A percentile compares a stretch with the other conserved stretches of the same genome.
Conservation (phyloP, 1,284 basidiomycete genomes). For the Rhodotorula sp. region DNA sequence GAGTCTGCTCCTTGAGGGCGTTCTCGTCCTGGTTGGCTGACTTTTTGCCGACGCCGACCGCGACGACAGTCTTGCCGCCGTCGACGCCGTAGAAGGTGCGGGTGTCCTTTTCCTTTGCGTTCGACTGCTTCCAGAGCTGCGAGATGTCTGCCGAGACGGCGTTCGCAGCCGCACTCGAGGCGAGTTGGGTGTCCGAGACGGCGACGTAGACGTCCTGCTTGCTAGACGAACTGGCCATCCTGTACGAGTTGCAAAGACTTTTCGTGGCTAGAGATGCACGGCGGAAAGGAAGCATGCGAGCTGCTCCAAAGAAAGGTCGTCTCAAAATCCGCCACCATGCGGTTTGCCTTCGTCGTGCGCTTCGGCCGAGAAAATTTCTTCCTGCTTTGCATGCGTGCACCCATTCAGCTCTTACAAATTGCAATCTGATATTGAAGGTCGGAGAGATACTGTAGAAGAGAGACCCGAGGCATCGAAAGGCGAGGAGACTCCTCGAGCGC, state of each 20-base stretch:
- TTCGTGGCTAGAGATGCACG: background rate
- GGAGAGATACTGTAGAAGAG: too few species aligned
- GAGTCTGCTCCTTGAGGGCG: conserved; percentile 61
- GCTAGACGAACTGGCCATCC: conserved; percentile 21
- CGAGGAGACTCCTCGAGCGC: too few species aligned
- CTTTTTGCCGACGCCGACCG: conserved; percentile 32
- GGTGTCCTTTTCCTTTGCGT: conserved; percentile 61
- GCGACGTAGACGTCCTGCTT: conserved; percentile 31
- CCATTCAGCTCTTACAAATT: too few species aligned
- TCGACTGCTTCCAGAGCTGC: conserved; percentile 55
- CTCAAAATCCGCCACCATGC: background rate
- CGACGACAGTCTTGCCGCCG: conserved; percentile 38
- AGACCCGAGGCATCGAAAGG: too few species aligned
- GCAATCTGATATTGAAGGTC: too few species aligned
- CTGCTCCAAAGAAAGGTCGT: background rate
- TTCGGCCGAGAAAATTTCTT: too few species aligned
- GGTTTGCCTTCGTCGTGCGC: background rate
- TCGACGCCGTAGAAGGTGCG: conserved; percentile 50
- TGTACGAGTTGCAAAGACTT: conserved; percentile 1
- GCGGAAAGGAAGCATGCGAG: background rate
- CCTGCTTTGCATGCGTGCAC: too few species aligned
- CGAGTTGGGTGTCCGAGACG: conserved; percentile 3
- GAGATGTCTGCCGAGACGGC: conserved; percentile 39
- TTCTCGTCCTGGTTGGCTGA: conserved; percentile 26
- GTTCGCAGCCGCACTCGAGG: background rate